phyloP scores from a whole-genome alignment of 2,329 filamentous ascomycete genomes.

The Talaromyces atroroseus region DNA sequence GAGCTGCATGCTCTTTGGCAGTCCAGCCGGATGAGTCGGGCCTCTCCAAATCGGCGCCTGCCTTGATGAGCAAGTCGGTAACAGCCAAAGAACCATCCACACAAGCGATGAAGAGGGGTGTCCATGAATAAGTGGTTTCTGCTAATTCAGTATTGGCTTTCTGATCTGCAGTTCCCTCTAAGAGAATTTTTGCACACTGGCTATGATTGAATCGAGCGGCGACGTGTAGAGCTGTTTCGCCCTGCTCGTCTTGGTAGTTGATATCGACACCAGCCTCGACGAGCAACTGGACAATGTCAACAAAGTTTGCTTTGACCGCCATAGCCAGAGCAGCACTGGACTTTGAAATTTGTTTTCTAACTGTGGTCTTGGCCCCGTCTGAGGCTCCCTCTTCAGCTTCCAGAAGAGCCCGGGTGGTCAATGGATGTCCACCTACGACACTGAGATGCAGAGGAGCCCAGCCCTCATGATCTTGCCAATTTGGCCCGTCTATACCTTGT shows the following conservation, averaged over 20 bases:
- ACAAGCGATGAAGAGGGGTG: conserved; percentile 85
- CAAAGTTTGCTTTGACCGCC: conserved; percentile 82
- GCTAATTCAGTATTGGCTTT: conserved; percentile 69
- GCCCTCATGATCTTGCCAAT: conserved; percentile 91
- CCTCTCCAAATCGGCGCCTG: conserved; percentile 68
- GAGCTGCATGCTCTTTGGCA: conserved; percentile 82
- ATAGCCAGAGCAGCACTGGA: conserved; percentile 84
- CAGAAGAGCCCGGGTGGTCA: conserved; percentile 76
- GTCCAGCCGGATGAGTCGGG: conserved; percentile 89
- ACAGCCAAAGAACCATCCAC: conserved; percentile 79
- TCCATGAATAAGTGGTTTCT: conserved; percentile 88
- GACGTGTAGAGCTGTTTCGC: conserved; percentile 86
- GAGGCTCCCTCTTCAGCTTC: conserved; percentile 60
- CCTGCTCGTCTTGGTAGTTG: conserved; percentile 85
- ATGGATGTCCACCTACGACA: conserved; percentile 82
- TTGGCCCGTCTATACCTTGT: conserved; percentile 75
- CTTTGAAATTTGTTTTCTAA: conserved; percentile 66
- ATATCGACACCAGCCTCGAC: conserved; percentile 87
- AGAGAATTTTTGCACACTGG: conserved; percentile 70
- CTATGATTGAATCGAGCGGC: conserved; percentile 83
- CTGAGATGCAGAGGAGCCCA: conserved; percentile 86
- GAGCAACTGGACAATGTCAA: conserved; percentile 75
- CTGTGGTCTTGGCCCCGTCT: conserved; percentile 50
- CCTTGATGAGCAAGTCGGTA: conserved; percentile 69
- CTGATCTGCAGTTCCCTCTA: conserved; percentile 64